phyloP scores from a whole-genome alignment of 2,329 filamentous ascomycete species.

The Aaosphaeria arxii region DNA sequence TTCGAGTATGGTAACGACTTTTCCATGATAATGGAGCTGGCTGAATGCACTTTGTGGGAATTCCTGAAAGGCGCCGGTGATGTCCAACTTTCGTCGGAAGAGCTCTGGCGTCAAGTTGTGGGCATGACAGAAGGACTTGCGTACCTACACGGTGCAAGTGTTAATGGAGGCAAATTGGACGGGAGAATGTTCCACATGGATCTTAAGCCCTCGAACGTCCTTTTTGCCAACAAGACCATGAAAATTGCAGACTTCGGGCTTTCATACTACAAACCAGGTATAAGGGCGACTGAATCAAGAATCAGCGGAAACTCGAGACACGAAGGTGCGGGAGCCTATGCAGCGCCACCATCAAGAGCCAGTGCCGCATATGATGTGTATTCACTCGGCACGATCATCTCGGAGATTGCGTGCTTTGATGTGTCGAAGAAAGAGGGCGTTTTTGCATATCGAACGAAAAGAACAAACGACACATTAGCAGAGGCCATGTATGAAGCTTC shows the following conservation, averaged over 20 bases:
- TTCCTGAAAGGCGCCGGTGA: not conserved
- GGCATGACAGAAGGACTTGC: not conserved
- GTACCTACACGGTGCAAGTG: not conserved
- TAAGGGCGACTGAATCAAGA: not conserved
- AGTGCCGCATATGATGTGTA: not conserved
- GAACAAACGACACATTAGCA: not conserved
- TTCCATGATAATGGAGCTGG: not conserved
- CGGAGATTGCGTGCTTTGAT: not conserved
- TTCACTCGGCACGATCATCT: not conserved
- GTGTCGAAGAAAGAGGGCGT: not conserved
- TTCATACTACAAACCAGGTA: not conserved
- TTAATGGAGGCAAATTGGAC: not conserved
- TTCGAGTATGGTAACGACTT: slow-evolving; percentile 1
- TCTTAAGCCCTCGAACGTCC: not conserved
- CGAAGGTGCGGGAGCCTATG: not conserved
- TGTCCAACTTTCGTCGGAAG: not conserved
- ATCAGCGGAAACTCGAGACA: not conserved
- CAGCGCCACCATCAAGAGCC: not conserved
- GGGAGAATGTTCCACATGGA: not conserved
- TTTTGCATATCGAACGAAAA: not conserved
- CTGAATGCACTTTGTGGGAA: not conserved
- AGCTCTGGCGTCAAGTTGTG: not conserved
- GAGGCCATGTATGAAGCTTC: not conserved
- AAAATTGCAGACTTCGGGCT: not conserved
- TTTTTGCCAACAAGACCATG: not conserved